Evolutionary conservation across 306 rosid species (phyloP), one percentile per base, ranked within the genome.

Genomic region (Lagenaria siceraria): DNA sequence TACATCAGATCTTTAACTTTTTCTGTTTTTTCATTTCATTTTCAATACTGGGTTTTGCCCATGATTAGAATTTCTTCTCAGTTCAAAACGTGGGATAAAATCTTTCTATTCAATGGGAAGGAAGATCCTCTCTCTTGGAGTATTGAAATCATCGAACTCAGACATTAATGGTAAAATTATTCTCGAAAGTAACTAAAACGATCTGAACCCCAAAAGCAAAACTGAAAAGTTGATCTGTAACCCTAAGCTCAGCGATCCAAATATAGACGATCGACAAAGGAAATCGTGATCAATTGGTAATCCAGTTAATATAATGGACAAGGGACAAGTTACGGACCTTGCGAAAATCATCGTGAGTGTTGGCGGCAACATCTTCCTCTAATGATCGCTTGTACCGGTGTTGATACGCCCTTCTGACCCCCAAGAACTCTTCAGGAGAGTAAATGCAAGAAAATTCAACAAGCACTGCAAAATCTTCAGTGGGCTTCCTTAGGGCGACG

Each of bases 321-420:
- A 24, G 58, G 58, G 58, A 10, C 25, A 19, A 38, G 43, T 3
- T 4, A 81, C 78, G 33, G 89, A 74, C 97, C 96, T 91, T 89
- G 77, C 97, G 98, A 58, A 87, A 76, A 42, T 89, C 92, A 17
- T 93, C 96, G 0, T 89, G 24, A 79, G 97, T 89, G 22, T 85
- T 90, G 7, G 85, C 75, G 33, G 97, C 97, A 10, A 91, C 83
- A 74, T 91, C 98, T 79, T 93, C 98, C 78, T 93, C 98, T 80
- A 93, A 54, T 21, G 98, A 91, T 43, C 59, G 97, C 83, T 85
- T 91, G 87, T 86, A 87, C 77, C 93, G 92, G 22, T 49, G 64
- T 49, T 87, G 98, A 69, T 95, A 92, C 14, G 97, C 96, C 14
- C 89, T 83, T 64, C 92, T 86, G 22, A 88, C 89, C 0, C 53